Evolutionary conservation across 768 basidiomycete species (phyloP).

Genomic region (Agaricus bisporus): DNA sequence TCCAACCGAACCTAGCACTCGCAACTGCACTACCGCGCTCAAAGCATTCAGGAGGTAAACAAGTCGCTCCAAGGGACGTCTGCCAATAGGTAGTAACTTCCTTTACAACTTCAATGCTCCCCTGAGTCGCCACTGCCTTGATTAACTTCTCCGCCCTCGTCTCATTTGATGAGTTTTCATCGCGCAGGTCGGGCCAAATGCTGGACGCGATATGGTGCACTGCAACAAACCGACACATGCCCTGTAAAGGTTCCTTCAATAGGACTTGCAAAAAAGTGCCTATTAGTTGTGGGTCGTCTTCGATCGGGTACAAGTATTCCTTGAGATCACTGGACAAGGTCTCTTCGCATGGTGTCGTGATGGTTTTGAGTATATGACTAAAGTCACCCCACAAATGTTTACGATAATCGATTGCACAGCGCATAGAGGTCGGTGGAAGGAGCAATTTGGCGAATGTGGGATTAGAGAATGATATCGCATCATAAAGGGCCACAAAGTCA

Average conservation of each 20-base stretch:
- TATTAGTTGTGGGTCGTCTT: constrained; percentile 55
- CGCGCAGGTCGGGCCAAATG: constrained; percentile 63
- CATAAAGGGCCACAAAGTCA: constrained; percentile 87
- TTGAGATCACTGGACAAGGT: constrained; percentile 48
- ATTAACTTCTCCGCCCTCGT: constrained; percentile 42
- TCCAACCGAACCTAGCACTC: constrained; percentile 17
- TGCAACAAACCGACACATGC: constrained; percentile 62
- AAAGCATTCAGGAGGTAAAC: constrained; percentile 50
- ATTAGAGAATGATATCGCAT: constrained; percentile 84
- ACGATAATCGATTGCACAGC: constrained; percentile 78
- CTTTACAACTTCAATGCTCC: constrained; percentile 36
- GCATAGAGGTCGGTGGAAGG: constrained; percentile 70
- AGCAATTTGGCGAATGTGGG: constrained; percentile 69
- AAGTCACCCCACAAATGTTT: constrained; percentile 81
- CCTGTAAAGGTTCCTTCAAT: constrained; percentile 35
- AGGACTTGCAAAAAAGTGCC: constrained; percentile 59
- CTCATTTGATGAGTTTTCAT: constrained; percentile 18
- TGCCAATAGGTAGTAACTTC: constrained; percentile 60
- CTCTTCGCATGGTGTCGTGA: constrained; percentile 44
- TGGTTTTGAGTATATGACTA: constrained; percentile 54
- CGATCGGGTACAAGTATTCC: constrained; percentile 70
- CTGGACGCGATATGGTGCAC: constrained; percentile 73
- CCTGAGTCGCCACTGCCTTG: constrained; percentile 45
- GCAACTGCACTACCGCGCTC: constrained; percentile 20
- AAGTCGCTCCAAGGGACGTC: constrained; percentile 22